Evolutionary conservation across 2,329 filamentous ascomycete genomes (phyloP).

Genomic region (Beauveria pseudobassiana): DNA sequence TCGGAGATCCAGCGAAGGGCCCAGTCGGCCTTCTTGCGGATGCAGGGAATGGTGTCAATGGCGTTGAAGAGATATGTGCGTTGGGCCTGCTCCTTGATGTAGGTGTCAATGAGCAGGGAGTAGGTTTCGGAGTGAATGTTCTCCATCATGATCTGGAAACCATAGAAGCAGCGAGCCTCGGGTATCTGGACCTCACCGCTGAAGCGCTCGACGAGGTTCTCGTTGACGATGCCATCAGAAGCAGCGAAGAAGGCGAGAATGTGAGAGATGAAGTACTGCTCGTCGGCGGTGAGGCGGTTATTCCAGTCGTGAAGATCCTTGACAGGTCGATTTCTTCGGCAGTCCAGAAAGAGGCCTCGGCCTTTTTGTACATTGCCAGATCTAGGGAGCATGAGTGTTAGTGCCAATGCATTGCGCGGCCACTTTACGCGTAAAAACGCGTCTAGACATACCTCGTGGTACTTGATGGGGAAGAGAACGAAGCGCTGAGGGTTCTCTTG

Average conservation of each 20-base stretch:
- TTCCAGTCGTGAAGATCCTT: conserved; percentile 99
- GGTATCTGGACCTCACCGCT: conserved; percentile 94
- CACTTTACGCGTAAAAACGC: conserved; percentile 63
- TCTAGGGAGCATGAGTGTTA: conserved; percentile 49
- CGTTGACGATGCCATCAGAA: conserved; percentile 98
- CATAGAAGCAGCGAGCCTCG: conserved; percentile 98
- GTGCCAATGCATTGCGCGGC: conserved; percentile 22
- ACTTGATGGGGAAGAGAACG: conserved; percentile 97
- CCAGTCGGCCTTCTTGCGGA: conserved; percentile 98
- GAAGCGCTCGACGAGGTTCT: conserved; percentile 98
- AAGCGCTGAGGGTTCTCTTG: conserved; percentile 95
- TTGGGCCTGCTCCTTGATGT: conserved; percentile 96
- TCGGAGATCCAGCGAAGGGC: conserved; percentile 92
- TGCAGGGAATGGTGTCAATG: conserved; percentile 97
- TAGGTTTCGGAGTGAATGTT: conserved; percentile 99
- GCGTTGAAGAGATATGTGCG: conserved; percentile 94
- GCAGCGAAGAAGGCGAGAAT: conserved; percentile 98
- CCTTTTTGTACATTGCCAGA: conserved; percentile 99
- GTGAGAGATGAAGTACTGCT: conserved; percentile 97
- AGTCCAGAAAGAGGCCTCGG: conserved; percentile 99
- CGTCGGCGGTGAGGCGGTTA: conserved; percentile 92
- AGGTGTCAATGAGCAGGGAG: conserved; percentile 97
- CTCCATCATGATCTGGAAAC: conserved; percentile 99
- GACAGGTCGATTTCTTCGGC: conserved; percentile 97
- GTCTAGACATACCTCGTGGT: conserved; percentile 78